Percentiles rank a stretch among this genome's conserved stretches.
These are phyloP conservation scores for Xerocomus nothofagi DNA, from an alignment of 1,284 basidiomycete genomes.

Conservation along the genomic window DNA sequence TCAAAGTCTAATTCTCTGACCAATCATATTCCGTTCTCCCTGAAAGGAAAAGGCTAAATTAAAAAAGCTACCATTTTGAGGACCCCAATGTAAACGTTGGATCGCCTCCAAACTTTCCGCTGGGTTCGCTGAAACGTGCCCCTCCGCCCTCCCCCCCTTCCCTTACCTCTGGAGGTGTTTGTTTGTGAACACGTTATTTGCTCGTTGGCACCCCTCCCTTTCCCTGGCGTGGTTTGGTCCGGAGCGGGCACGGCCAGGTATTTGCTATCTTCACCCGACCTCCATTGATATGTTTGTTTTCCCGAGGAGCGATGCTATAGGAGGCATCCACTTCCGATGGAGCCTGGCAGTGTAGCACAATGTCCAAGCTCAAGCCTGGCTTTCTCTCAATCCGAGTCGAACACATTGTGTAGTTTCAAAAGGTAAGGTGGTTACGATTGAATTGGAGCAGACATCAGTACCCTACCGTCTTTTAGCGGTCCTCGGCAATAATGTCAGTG, in stretches of 20 bases:
- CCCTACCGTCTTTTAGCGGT: neutral
- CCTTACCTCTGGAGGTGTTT: neutral
- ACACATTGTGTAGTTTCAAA: neutral
- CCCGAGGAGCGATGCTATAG: neutral
- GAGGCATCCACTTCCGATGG: neutral
- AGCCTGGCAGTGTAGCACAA: neutral
- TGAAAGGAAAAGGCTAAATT: neutral
- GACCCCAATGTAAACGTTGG: neutral
- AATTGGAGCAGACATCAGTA: neutral
- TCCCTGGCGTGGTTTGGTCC: neutral
- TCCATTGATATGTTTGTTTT: neutral
- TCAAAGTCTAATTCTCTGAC: neutral
- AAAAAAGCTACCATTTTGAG: neutral
- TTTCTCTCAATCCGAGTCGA: neutral
- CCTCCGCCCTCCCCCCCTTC: neutral
- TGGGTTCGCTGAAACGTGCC: neutral
- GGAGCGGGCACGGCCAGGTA: neutral
- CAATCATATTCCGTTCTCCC: neutral
- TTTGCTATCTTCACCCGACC: neutral
- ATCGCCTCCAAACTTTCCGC: neutral
- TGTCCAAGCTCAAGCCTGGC: neutral
- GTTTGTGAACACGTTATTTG: neutral
- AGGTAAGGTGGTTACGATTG: neutral
- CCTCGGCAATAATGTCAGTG: neutral
- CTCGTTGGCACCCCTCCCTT: neutral